Evolutionary conservation across 768 basidiomycete genomes (phyloP).

Genomic region (Rhodotorula paludigena): DNA sequence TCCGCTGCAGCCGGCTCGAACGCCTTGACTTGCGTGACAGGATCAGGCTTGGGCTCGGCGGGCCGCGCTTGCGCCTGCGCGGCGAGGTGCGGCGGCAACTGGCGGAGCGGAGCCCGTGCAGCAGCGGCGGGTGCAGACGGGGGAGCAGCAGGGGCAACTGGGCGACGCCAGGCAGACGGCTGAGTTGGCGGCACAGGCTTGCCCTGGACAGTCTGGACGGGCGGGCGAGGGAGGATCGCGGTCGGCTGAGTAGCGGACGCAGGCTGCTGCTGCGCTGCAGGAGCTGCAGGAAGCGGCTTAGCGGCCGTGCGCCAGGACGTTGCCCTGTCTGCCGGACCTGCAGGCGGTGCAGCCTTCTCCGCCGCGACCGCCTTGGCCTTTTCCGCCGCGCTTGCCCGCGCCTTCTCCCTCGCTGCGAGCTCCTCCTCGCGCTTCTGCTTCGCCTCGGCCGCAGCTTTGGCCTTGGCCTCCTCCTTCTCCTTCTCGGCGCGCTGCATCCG

Average conservation of each 20-base stretch:
- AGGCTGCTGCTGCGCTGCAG: neutral
- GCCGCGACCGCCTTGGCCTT: neutral
- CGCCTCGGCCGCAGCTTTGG: neutral
- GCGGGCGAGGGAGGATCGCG: neutral
- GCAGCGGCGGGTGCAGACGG: neutral
- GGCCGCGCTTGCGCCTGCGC: conserved; percentile 3
- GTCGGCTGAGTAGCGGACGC: neutral
- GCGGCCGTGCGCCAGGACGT: conserved; percentile 12
- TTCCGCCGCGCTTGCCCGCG: neutral
- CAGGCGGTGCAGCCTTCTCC: neutral
- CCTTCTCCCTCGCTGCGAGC: neutral
- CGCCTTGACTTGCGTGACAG: no score
- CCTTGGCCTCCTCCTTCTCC: neutral
- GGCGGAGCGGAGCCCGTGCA: neutral
- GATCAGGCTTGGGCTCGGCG: neutral
- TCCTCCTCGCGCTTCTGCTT: neutral
- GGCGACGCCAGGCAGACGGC: conserved; percentile 9
- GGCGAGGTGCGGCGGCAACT: conserved; percentile 31
- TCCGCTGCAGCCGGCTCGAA: no score
- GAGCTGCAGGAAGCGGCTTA: neutral
- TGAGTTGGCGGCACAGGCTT: neutral
- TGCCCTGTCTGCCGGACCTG: neutral
- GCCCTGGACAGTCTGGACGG: neutral
- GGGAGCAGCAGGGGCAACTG: neutral
- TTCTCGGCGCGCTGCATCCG: conserved; percentile 25